Conservation (phyloP, 176 grass and related monocot species). For the Bolboschoenus planiculmis region DNA sequence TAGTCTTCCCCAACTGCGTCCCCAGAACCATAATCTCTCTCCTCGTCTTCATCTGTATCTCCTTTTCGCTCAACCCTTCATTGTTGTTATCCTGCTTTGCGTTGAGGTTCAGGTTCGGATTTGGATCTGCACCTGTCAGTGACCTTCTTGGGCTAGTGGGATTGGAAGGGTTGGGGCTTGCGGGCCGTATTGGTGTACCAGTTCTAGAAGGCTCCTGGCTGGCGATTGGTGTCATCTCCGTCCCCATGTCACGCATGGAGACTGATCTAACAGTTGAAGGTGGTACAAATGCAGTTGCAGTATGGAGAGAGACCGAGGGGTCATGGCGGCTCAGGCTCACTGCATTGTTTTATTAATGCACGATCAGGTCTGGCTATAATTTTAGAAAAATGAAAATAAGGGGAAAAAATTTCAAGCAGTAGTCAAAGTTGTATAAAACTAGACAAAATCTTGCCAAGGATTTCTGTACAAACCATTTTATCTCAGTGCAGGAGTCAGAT, state of each 20-base stretch:
- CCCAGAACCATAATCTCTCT: slow-evolving; percentile 95
- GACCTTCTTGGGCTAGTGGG: slow-evolving; percentile 61
- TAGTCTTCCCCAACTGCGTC: slow-evolving; percentile 81
- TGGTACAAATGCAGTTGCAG: slow-evolving; percentile 54
- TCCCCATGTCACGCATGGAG: slow-evolving; percentile 97
- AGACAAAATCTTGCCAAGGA: background rate
- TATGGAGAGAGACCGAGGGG: slow-evolving; percentile 48
- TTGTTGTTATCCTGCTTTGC: slow-evolving; percentile 39
- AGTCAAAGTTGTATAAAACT: background rate
- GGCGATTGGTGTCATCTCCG: slow-evolving; percentile 96
- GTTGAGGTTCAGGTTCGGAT: slow-evolving; percentile 18
- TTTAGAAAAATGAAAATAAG: background rate
- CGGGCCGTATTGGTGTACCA: slow-evolving; percentile 68
- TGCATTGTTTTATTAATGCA: slow-evolving; percentile 33
- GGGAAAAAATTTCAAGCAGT: background rate
- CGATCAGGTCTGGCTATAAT: background rate
- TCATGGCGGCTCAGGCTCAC: slow-evolving; percentile 60
- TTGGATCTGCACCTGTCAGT: slow-evolving; percentile 23
- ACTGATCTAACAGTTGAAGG: slow-evolving; percentile 71
- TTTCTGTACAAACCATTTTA: background rate
- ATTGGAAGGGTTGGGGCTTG: slow-evolving; percentile 64
- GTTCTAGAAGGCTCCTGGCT: slow-evolving; percentile 93
- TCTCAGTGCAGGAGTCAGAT: background rate
- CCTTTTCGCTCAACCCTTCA: slow-evolving; percentile 53
- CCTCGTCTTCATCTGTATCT: slow-evolving; percentile 68